Evolutionary conservation across 371 early-diverging fungal species (phyloP).

Genomic region (Apophysomyces ossiformis): DNA sequence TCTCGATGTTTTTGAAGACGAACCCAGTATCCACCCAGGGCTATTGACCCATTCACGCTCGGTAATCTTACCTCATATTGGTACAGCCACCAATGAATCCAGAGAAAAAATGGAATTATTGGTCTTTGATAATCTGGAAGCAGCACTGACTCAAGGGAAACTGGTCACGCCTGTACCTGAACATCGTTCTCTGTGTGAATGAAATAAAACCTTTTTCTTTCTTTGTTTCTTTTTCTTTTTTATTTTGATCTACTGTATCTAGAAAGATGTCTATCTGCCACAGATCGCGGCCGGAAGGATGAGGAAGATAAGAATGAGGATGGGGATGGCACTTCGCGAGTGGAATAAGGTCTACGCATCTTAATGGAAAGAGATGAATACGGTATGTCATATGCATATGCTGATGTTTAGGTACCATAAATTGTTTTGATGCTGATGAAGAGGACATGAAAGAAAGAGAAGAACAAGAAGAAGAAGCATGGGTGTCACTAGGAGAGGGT

Average conservation of each 20-base stretch:
- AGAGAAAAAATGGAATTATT: constrained; percentile 51
- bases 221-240: neutral
- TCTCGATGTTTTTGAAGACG: constrained; percentile 66
- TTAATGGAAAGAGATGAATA: neutral
- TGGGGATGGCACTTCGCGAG: neutral
- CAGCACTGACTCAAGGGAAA: constrained; percentile 32
- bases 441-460: neutral
- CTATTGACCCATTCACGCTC: constrained; percentile 44
- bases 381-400: neutral
- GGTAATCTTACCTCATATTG: constrained; percentile 51
- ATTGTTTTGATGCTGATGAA: neutral
- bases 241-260: neutral
- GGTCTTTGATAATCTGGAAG: constrained; percentile 39
- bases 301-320: too few relatives aligned
- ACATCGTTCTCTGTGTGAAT: constrained; percentile 19
- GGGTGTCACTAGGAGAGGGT: neutral
- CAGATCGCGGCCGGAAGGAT: neutral
- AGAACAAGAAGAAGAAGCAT: neutral
- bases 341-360: neutral
- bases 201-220: neutral
- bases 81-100: constrained; percentile 48
- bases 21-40: constrained; percentile 47
- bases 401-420: neutral
- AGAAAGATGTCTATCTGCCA: neutral
- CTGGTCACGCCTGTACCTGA: constrained; percentile 50